Evolutionary conservation across 306 rosid genomes (phyloP), one percentile per base, ranked within the genome.

Genomic region (Cucumis melo): DNA sequence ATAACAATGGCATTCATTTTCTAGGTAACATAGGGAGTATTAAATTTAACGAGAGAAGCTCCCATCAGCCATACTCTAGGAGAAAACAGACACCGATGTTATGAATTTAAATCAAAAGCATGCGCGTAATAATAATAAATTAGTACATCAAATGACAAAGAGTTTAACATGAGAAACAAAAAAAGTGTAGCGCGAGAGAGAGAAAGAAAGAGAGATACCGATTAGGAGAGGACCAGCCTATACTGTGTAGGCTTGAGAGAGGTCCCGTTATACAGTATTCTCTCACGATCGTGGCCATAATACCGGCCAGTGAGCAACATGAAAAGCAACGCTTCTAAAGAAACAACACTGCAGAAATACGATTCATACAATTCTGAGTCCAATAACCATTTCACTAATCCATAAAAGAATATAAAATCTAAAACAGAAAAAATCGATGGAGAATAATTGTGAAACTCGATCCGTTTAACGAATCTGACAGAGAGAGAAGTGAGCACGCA

Each of bases 401-500:
- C 56, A 51, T 16, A 51, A 51, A 51, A 27, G 61, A 51, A 50
- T 51, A 48, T 7, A 4, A 8, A 55, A n/a, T 27, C 41, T 61
- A 27, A 5, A 51, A 27, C 6, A 15, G 44, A 20, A 5, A 5
- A 23, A 72, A 72, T 11, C 59, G 59, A 50, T 21, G 39, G 23
- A 5, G 11, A 42, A 19, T 9, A 24, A 72, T 72, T 65, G 17
- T 19, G 34, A 12, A 67, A 20, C 11, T 13, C 21, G 41, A 73
- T 51, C 77, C 77, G 11, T 57, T 3, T 16, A 17, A 67, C 84
- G 89, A 84, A 89, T 53, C 76, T 89, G 98, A 93, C 98, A 88
- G 95, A 77, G 50, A 85, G 97, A 91, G 90, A 44, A 84, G 82
- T 84, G 92, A 93, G 98, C 98, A 93, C 98, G 76, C 97, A 91